phyloP scores from a whole-genome alignment of 352 stramenopile genomes.

The Pythium dissotocum region DNA sequence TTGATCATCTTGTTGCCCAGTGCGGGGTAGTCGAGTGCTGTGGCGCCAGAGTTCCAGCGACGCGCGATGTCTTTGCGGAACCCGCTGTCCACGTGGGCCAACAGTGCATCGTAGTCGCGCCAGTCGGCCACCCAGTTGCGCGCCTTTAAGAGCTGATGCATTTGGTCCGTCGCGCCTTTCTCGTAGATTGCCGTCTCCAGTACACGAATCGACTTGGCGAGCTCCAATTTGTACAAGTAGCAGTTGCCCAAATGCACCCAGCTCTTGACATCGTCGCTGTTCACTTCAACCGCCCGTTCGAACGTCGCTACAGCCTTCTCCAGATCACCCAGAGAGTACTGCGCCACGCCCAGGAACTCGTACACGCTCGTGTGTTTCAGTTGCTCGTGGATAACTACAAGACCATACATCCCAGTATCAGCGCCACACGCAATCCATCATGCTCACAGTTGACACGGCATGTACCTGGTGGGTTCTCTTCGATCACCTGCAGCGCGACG shows the following conservation, averaged over 20 bases:
- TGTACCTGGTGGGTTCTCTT: constrained; percentile 42
- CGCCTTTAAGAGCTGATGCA: constrained; percentile 59
- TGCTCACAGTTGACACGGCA: not conserved
- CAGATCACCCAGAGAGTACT: constrained; percentile 71
- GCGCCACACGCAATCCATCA: not conserved
- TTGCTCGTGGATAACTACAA: not conserved
- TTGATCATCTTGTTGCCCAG: constrained; percentile 35
- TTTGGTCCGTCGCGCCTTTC: constrained; percentile 35
- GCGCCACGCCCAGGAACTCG: constrained; percentile 66
- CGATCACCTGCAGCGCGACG: constrained; percentile 39
- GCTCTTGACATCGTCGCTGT: constrained; percentile 44
- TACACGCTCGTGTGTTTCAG: constrained; percentile 48
- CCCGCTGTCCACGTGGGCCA: constrained; percentile 35
- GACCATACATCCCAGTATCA: not conserved
- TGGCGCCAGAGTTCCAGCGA: constrained; percentile 16
- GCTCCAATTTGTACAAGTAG: constrained; percentile 56
- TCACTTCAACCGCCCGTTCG: constrained; percentile 47
- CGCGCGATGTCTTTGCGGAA: constrained; percentile 30
- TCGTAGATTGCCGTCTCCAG: constrained; percentile 52
- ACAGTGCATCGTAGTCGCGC: constrained; percentile 51
- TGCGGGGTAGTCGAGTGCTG: constrained; percentile 53
- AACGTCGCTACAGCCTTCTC: constrained; percentile 62
- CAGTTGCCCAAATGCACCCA: constrained; percentile 75
- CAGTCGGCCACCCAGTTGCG: constrained; percentile 73
- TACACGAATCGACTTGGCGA: constrained; percentile 42